Evolutionary conservation across 2,329 filamentous ascomycete genomes (phyloP).

Genomic region (Hypoxylon sp.): DNA sequence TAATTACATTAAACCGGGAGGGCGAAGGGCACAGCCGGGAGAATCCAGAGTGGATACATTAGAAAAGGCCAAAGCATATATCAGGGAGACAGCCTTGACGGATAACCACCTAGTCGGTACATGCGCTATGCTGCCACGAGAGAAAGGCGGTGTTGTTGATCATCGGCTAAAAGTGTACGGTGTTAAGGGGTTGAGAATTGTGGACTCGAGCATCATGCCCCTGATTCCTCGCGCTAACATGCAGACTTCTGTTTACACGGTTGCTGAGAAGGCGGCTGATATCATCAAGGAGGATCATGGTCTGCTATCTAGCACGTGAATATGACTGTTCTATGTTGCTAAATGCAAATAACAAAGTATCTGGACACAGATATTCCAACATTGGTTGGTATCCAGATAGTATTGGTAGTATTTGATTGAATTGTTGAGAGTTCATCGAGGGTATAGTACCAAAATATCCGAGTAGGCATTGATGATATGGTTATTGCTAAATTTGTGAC

Average conservation of each 20-base stretch:
- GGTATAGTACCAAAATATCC: no score
- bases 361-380: not conserved
- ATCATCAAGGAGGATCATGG: constrained; percentile 20
- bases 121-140: constrained; percentile 35
- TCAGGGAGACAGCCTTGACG: constrained; percentile 16
- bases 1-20: constrained; percentile 53
- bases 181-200: constrained; percentile 22
- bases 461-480: no score
- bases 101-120: constrained; percentile 30
- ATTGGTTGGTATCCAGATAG: not conserved
- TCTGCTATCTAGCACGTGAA: not conserved
- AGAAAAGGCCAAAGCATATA: constrained; percentile 44
- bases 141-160: constrained; percentile 32
- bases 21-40: constrained; percentile 43
- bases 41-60: constrained; percentile 43
- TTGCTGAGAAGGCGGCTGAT: constrained; percentile 27
- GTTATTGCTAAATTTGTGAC: no score
- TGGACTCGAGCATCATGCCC: constrained; percentile 32
- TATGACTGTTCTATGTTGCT: not conserved
- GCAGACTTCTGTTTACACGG: constrained; percentile 22
- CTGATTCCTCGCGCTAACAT: constrained; percentile 21
- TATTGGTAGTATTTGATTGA: no score
- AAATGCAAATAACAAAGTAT: not conserved
- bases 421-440: no score
- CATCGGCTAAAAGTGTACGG: constrained; percentile 25